Evolutionary conservation across 805 yeast species (phyloP), one percentile per base, ranked within the genome.

Genomic region (Candida maris): DNA sequence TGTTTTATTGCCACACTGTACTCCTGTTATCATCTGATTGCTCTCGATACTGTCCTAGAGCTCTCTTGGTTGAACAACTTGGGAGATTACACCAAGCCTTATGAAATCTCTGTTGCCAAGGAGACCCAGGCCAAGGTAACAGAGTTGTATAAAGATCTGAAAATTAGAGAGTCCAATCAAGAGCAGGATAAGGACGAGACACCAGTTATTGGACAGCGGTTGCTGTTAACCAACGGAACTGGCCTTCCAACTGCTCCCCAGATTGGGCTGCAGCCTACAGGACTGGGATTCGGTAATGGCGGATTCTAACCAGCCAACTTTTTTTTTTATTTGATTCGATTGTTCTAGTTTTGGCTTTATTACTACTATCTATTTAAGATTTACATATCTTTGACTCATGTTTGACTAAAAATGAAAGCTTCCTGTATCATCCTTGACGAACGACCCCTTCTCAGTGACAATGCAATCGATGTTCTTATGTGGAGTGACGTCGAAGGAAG

Each of bases 401-500:
- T 13, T 9, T 35, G 32, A 38, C 19, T 36, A 28, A 15, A 59
- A 34, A 23, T 45, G 32, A 49, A 80, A 83, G 7, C 64, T 50
- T 2, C 87, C 88, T 10, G 61, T 30, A 0, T 31, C 27, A 35
- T 67, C 63, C 52, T 84, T 84, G 22, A 63, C 61, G 15, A 73
- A 68, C 2, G 70, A 79, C 3, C 75, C 74, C 37, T 77, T 75
- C 62, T 91, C 97, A 1, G 97, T 91, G 23, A 91, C 86, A 41
- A 93, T 87, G 41, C 87, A 85, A 55, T 88, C 96, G 37, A 91
- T 88, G 25, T 82, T 64, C 30, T 71, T 72, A 51, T 81, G 79
- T 0, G 96, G 96, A 3, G 97, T 87, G 12, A 93, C 87, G 55
- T 91, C 98, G 53, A 91, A 91, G 0, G 97, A 83, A 1, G 98